phyloP scores from a whole-genome alignment of 106 monocot genomes.

The Apostasia ramifera region DNA sequence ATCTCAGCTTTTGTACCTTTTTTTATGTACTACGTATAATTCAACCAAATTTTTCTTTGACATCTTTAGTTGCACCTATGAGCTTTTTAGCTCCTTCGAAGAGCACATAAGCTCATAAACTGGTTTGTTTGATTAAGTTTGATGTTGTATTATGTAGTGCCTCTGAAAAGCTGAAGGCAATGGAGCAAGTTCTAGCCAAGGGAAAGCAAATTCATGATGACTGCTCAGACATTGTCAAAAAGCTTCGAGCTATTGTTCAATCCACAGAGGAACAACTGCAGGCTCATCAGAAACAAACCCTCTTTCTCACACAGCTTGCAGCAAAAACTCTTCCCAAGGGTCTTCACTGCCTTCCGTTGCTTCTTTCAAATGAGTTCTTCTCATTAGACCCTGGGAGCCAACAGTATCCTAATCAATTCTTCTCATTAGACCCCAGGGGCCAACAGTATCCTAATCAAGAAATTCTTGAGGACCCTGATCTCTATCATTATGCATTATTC shows the following conservation, averaged over 20 bases:
- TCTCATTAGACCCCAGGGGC: slow-evolving; percentile 15
- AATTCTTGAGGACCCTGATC: slow-evolving; percentile 57
- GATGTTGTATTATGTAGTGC: slow-evolving; percentile 22
- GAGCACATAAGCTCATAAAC: background rate
- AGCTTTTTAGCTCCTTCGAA: background rate
- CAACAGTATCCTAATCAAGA: slow-evolving; percentile 32
- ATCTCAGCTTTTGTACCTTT: background rate
- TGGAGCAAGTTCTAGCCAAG: slow-evolving; percentile 55
- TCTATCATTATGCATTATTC: slow-evolving; percentile 74
- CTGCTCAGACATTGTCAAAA: slow-evolving; percentile 41
- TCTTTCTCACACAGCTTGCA: slow-evolving; percentile 53
- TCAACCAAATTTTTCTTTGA: background rate
- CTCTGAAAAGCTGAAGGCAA: slow-evolving; percentile 39
- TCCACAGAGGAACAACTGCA: slow-evolving; percentile 44
- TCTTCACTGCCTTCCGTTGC: slow-evolving; percentile 73
- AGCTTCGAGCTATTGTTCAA: slow-evolving; percentile 41
- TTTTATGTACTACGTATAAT: background rate
- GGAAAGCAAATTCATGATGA: slow-evolving; percentile 55
- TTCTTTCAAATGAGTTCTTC: slow-evolving; percentile 60
- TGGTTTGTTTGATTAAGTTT: background rate
- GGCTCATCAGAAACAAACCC: slow-evolving; percentile 35
- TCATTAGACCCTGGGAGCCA: slow-evolving; percentile 16
- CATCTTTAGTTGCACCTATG: background rate
- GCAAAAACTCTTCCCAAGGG: slow-evolving; percentile 79
- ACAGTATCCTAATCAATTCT: slow-evolving; percentile 26